These are phyloP conservation scores for Solanum aculeatissimum DNA, from an alignment of 305 asterid species.

Conservation along the genomic window DNA sequence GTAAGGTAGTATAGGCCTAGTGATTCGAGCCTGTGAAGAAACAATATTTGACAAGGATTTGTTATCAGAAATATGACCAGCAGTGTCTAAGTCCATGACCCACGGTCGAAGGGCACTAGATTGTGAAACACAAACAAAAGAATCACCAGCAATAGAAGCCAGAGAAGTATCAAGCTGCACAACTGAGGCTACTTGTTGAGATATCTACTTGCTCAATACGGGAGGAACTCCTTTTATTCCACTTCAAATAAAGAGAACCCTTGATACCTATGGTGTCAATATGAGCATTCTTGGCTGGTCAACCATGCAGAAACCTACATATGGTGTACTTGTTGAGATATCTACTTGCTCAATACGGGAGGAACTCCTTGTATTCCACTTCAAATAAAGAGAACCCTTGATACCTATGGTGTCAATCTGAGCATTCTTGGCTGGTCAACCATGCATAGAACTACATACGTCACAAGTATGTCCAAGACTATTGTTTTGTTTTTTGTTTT, in stretches of 20 bases:
- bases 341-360: background rate
- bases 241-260: background rate
- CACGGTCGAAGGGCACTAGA: background rate
- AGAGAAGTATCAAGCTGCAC: background rate
- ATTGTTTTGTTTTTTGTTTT: too few relatives aligned
- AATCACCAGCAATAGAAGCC: background rate
- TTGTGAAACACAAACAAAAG: background rate
- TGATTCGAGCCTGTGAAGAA: background rate
- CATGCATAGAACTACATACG: background rate
- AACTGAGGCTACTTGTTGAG: background rate
- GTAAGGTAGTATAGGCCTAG: too few relatives aligned
- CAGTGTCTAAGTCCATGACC: background rate
- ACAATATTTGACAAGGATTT: background rate
- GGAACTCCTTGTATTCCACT: background rate
- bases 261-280: background rate
- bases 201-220: background rate
- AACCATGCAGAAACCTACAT: background rate
- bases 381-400: background rate
- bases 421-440: background rate
- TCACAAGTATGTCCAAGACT: background rate
- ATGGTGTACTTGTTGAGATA: too few relatives aligned
- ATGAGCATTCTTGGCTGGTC: background rate
- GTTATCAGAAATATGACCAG: background rate
- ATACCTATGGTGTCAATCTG: background rate
- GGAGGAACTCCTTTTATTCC: background rate